Evolutionary conservation across 2,329 filamentous ascomycete genomes (phyloP), one percentile per base, ranked within the genome.

Genomic region (Fusarium lyarnte): DNA sequence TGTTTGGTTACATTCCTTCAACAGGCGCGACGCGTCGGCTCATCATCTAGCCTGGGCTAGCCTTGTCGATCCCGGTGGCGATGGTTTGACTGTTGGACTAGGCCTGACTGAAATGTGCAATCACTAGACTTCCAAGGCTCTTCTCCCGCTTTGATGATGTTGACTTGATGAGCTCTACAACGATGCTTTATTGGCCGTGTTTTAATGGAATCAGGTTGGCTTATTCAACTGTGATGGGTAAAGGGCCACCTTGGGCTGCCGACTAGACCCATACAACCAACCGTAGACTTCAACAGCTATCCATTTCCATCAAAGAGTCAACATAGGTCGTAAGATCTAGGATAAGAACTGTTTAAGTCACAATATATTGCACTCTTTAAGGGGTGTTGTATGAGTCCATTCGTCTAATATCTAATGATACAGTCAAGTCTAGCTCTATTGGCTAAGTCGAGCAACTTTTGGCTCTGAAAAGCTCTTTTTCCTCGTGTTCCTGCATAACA

Each of bases 31-130:
- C 65, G 42, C 41, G 54, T 62, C 27, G 68, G 62, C 51, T 66
- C 52, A 59, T 54, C 52, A 66, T 58, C 62, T 59, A 70, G 62
- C 54, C 66, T 60, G 49, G 61, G 46, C 65, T 76, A 73, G 69
- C 58, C 68, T 55, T 63, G 74, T 72, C 73, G 74, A 76, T 76
- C 73, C 66, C 29, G 62, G 74, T 77, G 74, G 74, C 73, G 52
- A 73, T 51, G 43, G 46, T 35, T 52, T 59, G 61, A 58, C 38
- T 43, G 29, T 19, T 29, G 23, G 31, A 14, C 23, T 25, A 41
- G 16, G n/a, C 46, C 39, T 29, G 25, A 27, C 31, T n/a, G 33
- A 49, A 58, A 39, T 62, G 33, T 29, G 25, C 35, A 27, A 39
- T 53, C 33, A 39, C 19, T 39, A 29, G 33, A 23, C 52, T 62